These are phyloP conservation scores for Paraconiothyrium brasiliense DNA, from an alignment of 2,329 filamentous ascomycete genomes.

Conservation along the genomic window DNA sequence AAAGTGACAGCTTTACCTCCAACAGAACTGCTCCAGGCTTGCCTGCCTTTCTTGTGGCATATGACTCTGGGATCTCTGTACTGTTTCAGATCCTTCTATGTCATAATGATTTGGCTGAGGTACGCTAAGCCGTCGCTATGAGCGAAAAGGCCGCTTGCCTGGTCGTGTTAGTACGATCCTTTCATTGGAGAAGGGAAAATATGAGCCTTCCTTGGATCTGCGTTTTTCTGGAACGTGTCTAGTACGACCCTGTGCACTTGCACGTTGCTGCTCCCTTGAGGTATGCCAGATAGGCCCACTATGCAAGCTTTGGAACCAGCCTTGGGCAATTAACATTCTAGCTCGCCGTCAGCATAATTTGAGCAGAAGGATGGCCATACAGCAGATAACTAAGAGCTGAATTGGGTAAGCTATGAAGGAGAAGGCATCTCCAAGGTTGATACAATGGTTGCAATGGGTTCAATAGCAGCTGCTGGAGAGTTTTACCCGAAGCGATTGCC, in stretches of 20 bases:
- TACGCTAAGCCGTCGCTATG: constrained; percentile 3
- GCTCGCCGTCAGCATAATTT: not conserved
- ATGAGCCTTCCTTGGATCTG: not conserved
- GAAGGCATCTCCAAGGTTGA: not conserved
- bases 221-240: constrained; percentile 5
- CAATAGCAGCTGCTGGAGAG: no score
- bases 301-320: not conserved
- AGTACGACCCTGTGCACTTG: constrained; percentile 2
- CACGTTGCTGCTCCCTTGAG: constrained; percentile 7
- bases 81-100: not conserved
- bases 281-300: constrained; percentile 2
- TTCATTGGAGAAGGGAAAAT: not conserved
- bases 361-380: not conserved
- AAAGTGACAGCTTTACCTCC: no score
- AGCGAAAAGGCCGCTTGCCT: constrained; percentile 2
- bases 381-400: not conserved
- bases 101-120: constrained; percentile 8
- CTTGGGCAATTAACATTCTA: not conserved
- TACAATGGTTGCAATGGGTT: no score
- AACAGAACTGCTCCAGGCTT: no score
- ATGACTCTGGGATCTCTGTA: constrained; percentile 6
- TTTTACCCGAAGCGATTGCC: no score
- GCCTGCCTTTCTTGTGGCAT: not conserved
- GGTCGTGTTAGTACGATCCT: not conserved
- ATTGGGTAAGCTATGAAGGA: not conserved